Evolutionary conservation across 345 rosid genomes (phyloP).

Genomic region (Moringa oleifera): DNA sequence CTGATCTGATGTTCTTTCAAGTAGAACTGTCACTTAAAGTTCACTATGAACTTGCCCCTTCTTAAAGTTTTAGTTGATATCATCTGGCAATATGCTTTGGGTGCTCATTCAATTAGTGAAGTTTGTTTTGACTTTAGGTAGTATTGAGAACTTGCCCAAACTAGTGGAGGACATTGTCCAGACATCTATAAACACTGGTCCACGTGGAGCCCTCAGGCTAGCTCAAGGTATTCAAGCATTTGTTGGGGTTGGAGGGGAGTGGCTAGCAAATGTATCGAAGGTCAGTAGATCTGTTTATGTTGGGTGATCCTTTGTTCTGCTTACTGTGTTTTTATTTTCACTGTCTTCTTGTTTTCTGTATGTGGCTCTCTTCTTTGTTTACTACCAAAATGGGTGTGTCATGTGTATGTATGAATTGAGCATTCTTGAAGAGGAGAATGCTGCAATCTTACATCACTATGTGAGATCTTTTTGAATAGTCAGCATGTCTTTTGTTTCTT

Average conservation of each 20-base stretch:
- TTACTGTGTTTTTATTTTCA: neutral
- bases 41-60: neutral
- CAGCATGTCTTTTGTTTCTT: neutral
- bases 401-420: too few relatives aligned
- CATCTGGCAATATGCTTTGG: neutral
- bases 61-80: neutral
- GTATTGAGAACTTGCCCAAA: conserved; percentile 70
- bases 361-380: neutral
- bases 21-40: too few relatives aligned
- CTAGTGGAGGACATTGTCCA: conserved; percentile 82
- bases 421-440: neutral
- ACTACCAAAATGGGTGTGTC: neutral
- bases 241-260: conserved; percentile 83
- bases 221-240: conserved; percentile 94
- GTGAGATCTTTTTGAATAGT: neutral
- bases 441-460: neutral
- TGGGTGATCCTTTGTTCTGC: neutral
- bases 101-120: neutral
- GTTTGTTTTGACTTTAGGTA: conserved; percentile 30
- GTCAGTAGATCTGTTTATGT: conserved; percentile 18
- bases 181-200: conserved; percentile 88
- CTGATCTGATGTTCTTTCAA: too few relatives aligned
- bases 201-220: conserved; percentile 78
- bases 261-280: conserved; percentile 84
- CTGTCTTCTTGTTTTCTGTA: neutral